A percentile compares a stretch with the other conserved stretches of the same genome.
These are phyloP conservation scores for Podaxis pistillaris DNA, from an alignment of 768 basidiomycete species.

Conservation along the genomic window DNA sequence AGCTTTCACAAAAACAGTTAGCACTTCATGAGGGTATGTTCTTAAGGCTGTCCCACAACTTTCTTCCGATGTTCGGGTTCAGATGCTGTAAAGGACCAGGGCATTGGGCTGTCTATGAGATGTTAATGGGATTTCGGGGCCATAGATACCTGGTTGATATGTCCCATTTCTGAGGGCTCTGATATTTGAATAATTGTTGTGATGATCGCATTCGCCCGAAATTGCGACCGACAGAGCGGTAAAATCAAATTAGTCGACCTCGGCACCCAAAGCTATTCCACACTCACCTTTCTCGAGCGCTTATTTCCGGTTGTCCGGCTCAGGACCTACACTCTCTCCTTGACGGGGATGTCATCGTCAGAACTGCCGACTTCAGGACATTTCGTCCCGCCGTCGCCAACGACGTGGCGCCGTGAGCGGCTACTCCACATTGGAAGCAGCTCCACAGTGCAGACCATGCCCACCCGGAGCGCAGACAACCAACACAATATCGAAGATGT, in stretches of 20 bases:
- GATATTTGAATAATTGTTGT: neutral
- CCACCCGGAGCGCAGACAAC: neutral
- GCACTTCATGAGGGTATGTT: neutral
- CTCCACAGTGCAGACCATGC: slow-evolving; percentile 9
- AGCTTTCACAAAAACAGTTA: neutral
- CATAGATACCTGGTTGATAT: neutral
- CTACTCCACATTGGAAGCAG: slow-evolving; percentile 53
- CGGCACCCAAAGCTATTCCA: neutral
- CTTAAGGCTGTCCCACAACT: neutral
- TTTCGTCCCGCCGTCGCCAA: slow-evolving; percentile 44
- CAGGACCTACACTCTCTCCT: neutral
- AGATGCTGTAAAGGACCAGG: neutral
- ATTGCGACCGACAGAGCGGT: neutral
- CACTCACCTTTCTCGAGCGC: neutral
- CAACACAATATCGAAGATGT: neutral
- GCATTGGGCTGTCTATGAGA: neutral
- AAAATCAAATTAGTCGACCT: neutral
- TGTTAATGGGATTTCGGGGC: neutral
- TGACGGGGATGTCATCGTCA: neutral
- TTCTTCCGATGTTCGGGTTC: neutral
- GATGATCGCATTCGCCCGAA: neutral
- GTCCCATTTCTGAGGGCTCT: neutral
- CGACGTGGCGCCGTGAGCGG: slow-evolving; percentile 59
- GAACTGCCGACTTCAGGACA: slow-evolving; percentile 29
- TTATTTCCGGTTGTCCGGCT: neutral